These are phyloP conservation scores for Tephrocybe sp. DNA, from an alignment of 768 basidiomycete species.

Conservation along the genomic window DNA sequence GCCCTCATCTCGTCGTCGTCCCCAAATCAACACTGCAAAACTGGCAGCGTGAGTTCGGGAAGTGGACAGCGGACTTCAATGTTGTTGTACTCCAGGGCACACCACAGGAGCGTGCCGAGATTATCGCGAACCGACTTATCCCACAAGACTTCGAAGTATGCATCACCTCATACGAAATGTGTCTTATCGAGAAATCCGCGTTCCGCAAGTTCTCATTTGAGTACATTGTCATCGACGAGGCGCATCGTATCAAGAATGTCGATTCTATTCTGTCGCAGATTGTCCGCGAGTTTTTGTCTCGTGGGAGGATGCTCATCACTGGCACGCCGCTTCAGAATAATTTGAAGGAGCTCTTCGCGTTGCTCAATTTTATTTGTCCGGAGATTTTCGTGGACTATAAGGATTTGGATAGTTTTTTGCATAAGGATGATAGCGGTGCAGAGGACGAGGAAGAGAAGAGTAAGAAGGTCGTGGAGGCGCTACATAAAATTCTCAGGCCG, in stretches of 20 bases:
- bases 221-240: conserved; percentile 98
- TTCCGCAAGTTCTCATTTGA: conserved; percentile 96
- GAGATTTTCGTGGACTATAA: conserved; percentile 91
- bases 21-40: conserved; percentile 99
- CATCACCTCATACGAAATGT: conserved; percentile 96
- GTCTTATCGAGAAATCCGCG: conserved; percentile 89
- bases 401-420: conserved; percentile 92
- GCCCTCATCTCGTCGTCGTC: conserved; percentile 94
- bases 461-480: conserved; percentile 91
- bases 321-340: conserved; percentile 98
- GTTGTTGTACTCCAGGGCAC: conserved; percentile 79
- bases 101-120: conserved; percentile 84
- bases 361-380: conserved; percentile 94
- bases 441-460: conserved; percentile 80
- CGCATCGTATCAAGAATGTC: conserved; percentile 98
- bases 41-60: conserved; percentile 90
- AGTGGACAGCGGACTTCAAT: conserved; percentile 89
- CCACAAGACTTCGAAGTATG: conserved; percentile 90
- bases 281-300: conserved; percentile 83
- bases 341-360: conserved; percentile 89
- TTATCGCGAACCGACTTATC: conserved; percentile 77
- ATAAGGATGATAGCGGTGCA: conserved; percentile 72
- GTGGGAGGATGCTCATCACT: conserved; percentile 91
- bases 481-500: conserved; percentile 94
- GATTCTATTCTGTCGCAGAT: conserved; percentile 95